phyloP scores from a whole-genome alignment of 805 yeast species.

The Nakazawaea siamensis region DNA sequence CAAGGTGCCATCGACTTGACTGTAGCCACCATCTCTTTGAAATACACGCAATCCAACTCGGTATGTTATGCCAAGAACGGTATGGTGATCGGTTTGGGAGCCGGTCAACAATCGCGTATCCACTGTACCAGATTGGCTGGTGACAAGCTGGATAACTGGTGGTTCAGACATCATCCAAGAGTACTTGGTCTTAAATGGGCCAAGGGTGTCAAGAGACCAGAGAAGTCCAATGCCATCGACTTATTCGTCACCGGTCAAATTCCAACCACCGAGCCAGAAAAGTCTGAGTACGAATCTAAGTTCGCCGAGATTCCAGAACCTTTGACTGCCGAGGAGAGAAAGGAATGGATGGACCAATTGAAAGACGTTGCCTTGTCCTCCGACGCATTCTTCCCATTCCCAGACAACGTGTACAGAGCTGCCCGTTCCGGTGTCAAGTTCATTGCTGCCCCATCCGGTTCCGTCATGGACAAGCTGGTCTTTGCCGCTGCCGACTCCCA shows the following conservation, averaged over 20 bases:
- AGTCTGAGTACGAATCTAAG: conserved; percentile 83
- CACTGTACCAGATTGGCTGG: conserved; percentile 99
- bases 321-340: conserved; percentile 72
- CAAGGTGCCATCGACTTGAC: conserved; percentile 91
- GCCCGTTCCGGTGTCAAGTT: conserved; percentile 93
- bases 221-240: conserved; percentile 96
- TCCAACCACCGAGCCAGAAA: conserved; percentile 88
- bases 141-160: conserved; percentile 99
- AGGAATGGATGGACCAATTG: conserved; percentile 77
- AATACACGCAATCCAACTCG: conserved; percentile 97
- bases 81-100: conserved; percentile 98
- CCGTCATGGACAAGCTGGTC: conserved; percentile 96
- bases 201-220: conserved; percentile 96
- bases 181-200: conserved; percentile 95
- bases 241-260: conserved; percentile 86
- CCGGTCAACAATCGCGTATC: conserved; percentile 98
- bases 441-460: conserved; percentile 96
- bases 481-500: conserved; percentile 91
- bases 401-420: conserved; percentile 97
- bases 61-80: conserved; percentile 98
- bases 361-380: conserved; percentile 86
- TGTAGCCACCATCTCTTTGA: conserved; percentile 94
- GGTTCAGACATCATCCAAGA: conserved; percentile 97
- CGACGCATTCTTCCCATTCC: conserved; percentile 99
- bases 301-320: conserved; percentile 81